phyloP scores from a whole-genome alignment of 768 basidiomycete genomes.

The Xanthoconium stramineum region DNA sequence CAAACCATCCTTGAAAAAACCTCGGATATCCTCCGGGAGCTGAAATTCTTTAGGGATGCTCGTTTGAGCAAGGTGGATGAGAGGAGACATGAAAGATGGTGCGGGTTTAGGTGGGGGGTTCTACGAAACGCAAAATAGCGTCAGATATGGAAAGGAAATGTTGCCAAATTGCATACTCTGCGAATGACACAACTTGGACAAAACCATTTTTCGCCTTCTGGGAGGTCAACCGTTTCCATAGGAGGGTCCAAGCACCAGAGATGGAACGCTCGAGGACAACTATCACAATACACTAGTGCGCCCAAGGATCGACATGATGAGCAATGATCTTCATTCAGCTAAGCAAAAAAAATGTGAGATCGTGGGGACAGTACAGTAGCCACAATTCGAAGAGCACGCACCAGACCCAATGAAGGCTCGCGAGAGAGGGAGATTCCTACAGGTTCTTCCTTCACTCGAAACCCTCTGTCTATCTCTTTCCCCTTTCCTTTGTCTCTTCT shows the following conservation, averaged over 20 bases:
- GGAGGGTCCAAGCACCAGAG: conserved; percentile 97
- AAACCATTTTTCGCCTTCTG: conserved; percentile 76
- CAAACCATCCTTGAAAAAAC: conserved; percentile 85
- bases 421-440: conserved; percentile 33
- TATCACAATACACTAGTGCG: conserved; percentile 93
- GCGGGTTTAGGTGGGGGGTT: conserved; percentile 63
- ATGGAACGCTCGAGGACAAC: conserved; percentile 94
- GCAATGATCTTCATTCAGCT: conserved; percentile 80
- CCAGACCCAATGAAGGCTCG: conserved; percentile 35
- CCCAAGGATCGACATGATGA: conserved; percentile 81
- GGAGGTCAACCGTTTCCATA: conserved; percentile 82
- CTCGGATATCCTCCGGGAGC: conserved; percentile 80
- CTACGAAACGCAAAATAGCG: conserved; percentile 36
- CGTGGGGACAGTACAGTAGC: background rate
- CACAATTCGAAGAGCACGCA: conserved; percentile 26
- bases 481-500: conserved; percentile 49
- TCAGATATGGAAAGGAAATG: background rate
- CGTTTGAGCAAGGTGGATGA: conserved; percentile 66
- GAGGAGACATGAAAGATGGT: conserved; percentile 64
- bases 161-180: conserved; percentile 47
- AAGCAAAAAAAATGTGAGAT: conserved; percentile 17
- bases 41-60: conserved; percentile 79
- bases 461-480: conserved; percentile 37
- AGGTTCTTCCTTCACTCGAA: conserved; percentile 48
- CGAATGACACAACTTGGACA: conserved; percentile 68